Evolutionary conservation across 2,329 filamentous ascomycete species (phyloP).

Genomic region (Penicillium sp.): DNA sequence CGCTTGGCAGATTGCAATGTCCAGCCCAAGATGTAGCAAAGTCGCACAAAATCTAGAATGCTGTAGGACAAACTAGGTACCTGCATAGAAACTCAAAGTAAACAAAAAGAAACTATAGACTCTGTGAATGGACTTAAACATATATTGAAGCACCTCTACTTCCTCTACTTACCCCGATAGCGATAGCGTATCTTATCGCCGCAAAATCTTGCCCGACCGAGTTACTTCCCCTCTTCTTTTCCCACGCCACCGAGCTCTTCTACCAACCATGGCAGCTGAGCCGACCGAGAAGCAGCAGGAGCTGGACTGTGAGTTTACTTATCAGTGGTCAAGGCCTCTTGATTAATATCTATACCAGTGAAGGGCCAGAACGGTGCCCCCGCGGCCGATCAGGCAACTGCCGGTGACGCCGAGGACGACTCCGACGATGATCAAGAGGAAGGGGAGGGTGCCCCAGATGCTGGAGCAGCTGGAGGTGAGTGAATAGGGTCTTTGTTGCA

Average conservation of each 20-base stretch:
- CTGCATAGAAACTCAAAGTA: no score
- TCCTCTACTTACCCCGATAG: no score
- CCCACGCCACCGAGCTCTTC: constrained; percentile 16
- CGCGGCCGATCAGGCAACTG: constrained; percentile 31
- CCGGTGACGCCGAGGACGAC: constrained; percentile 49
- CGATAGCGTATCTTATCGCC: constrained; percentile 26
- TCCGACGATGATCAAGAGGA: constrained; percentile 52
- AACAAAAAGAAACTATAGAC: no score
- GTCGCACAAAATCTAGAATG: no score
- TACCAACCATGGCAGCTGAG: constrained; percentile 40
- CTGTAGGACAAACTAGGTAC: no score
- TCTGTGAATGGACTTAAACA: no score
- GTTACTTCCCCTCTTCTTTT: constrained; percentile 15
- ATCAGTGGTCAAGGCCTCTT: background rate
- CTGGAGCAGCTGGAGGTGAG: constrained; percentile 35
- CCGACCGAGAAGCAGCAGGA: constrained; percentile 38
- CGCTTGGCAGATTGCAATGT: no score
- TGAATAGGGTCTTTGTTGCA: constrained; percentile 1
- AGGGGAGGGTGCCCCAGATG: constrained; percentile 39
- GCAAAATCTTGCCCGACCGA: constrained; percentile 23
- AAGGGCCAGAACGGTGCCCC: constrained; percentile 36
- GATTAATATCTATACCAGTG: constrained; percentile 28
- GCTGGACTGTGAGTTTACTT: constrained; percentile 33
- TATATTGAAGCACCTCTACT: no score
- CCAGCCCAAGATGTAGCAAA: no score